Conservation (phyloP, 768 basidiomycete species). For the Agrocybe praecox region DNA sequence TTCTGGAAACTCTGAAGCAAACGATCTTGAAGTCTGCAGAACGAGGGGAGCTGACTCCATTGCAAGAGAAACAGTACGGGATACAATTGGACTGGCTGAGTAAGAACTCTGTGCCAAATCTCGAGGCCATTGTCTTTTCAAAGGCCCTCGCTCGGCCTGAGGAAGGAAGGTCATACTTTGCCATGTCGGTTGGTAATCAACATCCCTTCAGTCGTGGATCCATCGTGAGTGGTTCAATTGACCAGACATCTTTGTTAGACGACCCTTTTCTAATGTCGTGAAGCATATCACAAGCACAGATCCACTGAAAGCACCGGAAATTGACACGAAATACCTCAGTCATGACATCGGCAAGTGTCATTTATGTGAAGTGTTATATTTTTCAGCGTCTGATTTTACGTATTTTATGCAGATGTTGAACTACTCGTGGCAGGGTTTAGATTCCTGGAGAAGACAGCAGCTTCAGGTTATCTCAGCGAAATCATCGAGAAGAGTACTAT, state of each 20-base stretch:
- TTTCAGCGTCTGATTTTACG: neutral
- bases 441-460: neutral
- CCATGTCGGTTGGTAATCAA: neutral
- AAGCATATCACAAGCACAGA: constrained; percentile 1
- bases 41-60: neutral
- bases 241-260: neutral
- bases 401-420: neutral
- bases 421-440: neutral
- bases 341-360: neutral
- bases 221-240: neutral
- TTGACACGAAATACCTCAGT: neutral
- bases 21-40: neutral
- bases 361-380: too few relatives aligned
- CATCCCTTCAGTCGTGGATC: constrained; percentile 1
- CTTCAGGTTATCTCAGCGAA: neutral
- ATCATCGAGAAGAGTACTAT: neutral
- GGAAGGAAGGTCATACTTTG: neutral
- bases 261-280: neutral
- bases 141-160: neutral
- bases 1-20: neutral
- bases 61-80: neutral
- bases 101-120: neutral
- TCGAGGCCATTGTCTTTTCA: neutral
- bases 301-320: neutral
- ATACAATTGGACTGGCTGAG: neutral